Conservation (phyloP, 129 eudicot genomes). For the Artemisia argyi region DNA sequence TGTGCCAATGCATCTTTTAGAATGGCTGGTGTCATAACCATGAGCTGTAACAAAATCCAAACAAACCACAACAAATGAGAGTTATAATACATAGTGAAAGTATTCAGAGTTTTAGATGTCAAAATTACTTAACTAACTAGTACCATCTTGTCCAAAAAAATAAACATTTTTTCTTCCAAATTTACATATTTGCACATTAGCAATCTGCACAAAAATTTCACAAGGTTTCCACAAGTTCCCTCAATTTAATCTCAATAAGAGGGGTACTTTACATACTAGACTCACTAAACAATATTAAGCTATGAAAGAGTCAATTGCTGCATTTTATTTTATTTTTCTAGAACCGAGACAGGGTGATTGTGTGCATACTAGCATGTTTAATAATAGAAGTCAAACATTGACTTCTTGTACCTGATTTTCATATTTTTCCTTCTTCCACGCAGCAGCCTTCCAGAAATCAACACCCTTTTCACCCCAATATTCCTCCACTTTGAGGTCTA, state of each 20-base stretch:
- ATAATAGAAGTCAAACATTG: too few relatives aligned
- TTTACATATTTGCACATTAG: not conserved
- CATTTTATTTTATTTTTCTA: too few relatives aligned
- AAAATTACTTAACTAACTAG: not conserved
- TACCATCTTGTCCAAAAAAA: not conserved
- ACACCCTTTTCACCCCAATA: constrained; percentile 92
- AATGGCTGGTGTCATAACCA: constrained; percentile 86
- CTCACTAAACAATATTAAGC: not conserved
- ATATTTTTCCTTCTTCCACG: constrained; percentile 61
- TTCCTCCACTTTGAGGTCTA: constrained; percentile 79
- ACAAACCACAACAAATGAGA: not conserved
- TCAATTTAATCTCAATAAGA: too few relatives aligned
- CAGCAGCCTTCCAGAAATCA: constrained; percentile 77
- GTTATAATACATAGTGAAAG: not conserved
- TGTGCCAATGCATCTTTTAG: constrained; percentile 76
- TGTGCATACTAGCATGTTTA: too few relatives aligned
- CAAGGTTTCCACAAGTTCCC: not conserved
- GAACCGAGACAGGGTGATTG: too few relatives aligned
- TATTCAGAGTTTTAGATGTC: constrained; percentile 7
- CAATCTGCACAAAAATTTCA: not conserved
- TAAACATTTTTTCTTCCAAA: not conserved
- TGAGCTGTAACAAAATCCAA: constrained; percentile 49
- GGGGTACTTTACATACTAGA: too few relatives aligned
- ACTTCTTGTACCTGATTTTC: constrained; percentile 55
- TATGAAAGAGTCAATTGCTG: not conserved